These are phyloP conservation scores for Coemansia sp. DNA, from an alignment of 192 early-diverging fungal species.

Conservation along the genomic window DNA sequence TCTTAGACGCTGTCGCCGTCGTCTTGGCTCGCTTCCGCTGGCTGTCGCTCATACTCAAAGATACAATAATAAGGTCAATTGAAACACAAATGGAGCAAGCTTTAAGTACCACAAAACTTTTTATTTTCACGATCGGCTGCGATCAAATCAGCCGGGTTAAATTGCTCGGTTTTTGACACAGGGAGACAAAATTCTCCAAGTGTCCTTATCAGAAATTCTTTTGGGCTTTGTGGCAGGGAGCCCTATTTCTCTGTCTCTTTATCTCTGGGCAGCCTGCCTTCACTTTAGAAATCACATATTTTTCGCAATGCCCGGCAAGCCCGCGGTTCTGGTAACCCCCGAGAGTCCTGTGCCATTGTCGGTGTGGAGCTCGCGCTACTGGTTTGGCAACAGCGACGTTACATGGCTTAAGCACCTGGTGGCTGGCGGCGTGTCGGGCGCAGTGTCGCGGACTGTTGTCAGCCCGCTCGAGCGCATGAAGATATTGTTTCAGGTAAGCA, in stretches of 20 bases:
- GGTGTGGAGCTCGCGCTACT: conserved; percentile 55
- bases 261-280: not conserved
- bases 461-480: conserved; percentile 83
- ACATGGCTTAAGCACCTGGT: conserved; percentile 73
- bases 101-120: not conserved
- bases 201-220: not conserved
- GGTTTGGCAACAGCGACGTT: conserved; percentile 54
- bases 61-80: not conserved
- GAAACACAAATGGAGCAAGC: not conserved
- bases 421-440: conserved; percentile 76
- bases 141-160: conserved; percentile 5
- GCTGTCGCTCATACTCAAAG: conserved; percentile 1
- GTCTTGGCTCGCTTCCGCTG: conserved; percentile 10
- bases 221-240: not conserved
- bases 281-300: not conserved
- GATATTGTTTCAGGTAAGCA: conserved; percentile 76
- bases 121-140: not conserved
- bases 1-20: not conserved
- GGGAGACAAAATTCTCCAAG: conserved; percentile 4
- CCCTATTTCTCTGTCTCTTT: not conserved
- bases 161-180: not conserved
- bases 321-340: conserved; percentile 27
- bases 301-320: conserved; percentile 14
- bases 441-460: conserved; percentile 75
- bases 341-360: conserved; percentile 13